phyloP scores from a whole-genome alignment of 305 asterid genomes.

The Fraxinus sp. region DNA sequence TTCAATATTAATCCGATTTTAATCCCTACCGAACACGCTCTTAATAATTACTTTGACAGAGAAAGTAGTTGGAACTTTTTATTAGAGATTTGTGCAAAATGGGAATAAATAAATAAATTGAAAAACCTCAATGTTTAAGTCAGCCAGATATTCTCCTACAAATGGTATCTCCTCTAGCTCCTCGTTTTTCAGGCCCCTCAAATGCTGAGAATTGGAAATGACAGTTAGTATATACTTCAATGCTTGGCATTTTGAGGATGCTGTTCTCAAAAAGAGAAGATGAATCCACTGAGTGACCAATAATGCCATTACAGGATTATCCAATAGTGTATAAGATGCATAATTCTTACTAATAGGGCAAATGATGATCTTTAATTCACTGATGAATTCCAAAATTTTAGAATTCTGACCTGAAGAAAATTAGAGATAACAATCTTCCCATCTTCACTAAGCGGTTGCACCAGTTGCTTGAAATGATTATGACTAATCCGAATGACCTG shows the following conservation, averaged over 20 bases:
- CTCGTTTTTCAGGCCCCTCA: conserved; percentile 58
- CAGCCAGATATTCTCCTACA: conserved; percentile 52
- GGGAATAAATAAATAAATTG: background rate
- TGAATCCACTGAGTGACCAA: conserved; percentile 1
- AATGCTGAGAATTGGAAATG: conserved; percentile 49
- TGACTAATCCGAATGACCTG: conserved; percentile 92
- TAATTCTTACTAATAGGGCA: conserved; percentile 6
- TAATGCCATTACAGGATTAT: background rate
- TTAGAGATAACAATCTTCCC: conserved; percentile 67
- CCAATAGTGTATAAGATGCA: conserved; percentile 10
- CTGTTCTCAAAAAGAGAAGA: background rate
- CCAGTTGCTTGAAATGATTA: conserved; percentile 88
- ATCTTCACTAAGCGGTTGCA: conserved; percentile 63
- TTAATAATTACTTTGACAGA: background rate
- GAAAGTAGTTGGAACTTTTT: conserved; percentile 10
- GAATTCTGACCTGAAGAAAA: conserved; percentile 68
- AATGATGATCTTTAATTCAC: conserved; percentile 12
- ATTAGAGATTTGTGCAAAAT: conserved; percentile 4
- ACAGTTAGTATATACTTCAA: conserved; percentile 20
- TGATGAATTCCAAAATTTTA: background rate
- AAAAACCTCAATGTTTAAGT: conserved; percentile 66
- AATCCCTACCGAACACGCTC: too few species aligned
- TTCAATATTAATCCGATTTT: too few species aligned
- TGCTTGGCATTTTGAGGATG: conserved; percentile 11
- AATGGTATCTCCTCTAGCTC: conserved; percentile 76